Evolutionary conservation across 345 rosid species (phyloP).

Genomic region (Crucihimalaya himalaica): DNA sequence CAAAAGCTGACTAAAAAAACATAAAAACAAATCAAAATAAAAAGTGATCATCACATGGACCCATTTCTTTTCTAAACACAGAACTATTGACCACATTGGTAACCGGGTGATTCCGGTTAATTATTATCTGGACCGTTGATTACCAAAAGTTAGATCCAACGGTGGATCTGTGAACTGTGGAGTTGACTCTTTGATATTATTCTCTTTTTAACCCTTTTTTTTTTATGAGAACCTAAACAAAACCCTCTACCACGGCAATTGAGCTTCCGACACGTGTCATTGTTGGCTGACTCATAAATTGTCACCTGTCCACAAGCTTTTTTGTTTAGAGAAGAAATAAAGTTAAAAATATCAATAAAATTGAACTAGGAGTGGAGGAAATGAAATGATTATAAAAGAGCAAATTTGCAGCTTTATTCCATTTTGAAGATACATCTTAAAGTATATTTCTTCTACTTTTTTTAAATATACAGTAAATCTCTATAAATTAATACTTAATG

Average conservation of each 20-base stretch:
- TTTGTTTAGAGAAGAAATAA: background rate
- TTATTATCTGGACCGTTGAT: constrained; percentile 23
- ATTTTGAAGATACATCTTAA: background rate
- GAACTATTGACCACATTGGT: constrained; percentile 33
- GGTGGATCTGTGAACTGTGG: constrained; percentile 32
- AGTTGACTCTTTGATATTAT: constrained; percentile 36
- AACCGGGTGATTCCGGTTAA: constrained; percentile 25
- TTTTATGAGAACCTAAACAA: constrained; percentile 13
- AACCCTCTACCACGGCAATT: background rate
- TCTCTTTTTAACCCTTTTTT: constrained; percentile 5
- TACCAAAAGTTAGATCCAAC: constrained; percentile 16
- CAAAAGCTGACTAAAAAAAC: constrained; percentile 15
- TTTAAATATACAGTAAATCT: no score
- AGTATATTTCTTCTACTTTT: background rate
- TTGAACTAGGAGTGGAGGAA: background rate
- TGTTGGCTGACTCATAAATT: constrained; percentile 15
- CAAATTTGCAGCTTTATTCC: background rate
- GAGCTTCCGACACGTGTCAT: constrained; percentile 6
- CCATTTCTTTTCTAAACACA: background rate
- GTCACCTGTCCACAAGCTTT: constrained; percentile 1
- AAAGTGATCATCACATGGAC: constrained; percentile 36
- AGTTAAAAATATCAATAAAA: background rate
- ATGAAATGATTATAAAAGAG: background rate
- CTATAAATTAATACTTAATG: no score
- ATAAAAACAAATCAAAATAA: background rate